Evolutionary conservation across 441 rosid genomes (phyloP), one percentile per base, ranked within the genome.

Genomic region (Flueggea neowawraea): DNA sequence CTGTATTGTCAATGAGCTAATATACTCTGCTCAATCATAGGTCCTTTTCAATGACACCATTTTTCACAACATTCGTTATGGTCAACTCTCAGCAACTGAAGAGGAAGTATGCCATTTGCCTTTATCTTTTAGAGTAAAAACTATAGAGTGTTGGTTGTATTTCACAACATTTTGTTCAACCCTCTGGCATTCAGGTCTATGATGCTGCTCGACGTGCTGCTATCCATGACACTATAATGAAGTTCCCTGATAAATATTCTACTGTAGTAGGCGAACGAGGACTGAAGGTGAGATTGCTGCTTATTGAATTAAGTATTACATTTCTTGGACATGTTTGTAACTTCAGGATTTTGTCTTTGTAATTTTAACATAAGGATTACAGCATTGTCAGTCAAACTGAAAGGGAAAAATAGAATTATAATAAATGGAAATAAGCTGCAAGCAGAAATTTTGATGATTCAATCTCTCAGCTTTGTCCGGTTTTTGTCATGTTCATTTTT

Each of bases 181-280:
- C 9, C 57, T 9, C 48, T 39, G 49, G 12, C 50, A 12, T 62
- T 48, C 69, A 95, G 99, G 99, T 95, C 45, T 88, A 88, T 72
- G 91, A 87, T 71, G 98, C 99, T 60, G 99, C 99, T 69, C 88
- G 85, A 31, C 91, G 44, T 63, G 99, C 99, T 49, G 95, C 95
- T 61, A 95, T 95, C 75, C 98, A 95, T 79, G 96, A 91, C 33
- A 88, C 96, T 3, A 84, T 95, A 55, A 74, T 89, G 89, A 86
- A 78, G 48, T 95, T 95, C 78, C 99, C 99, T 15, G 89, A 82
- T 56, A 84, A 90, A 71, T 95, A 95, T 80, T 88, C 86, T 52
- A 91, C 98, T 15, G 77, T 95, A 49, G 99, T 95, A 44, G 98
- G 98, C 71, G 99, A 95, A 78, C 84, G 99, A 63, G 99, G 99